Evolutionary conservation across 805 yeast genomes (phyloP), one percentile per base, ranked within the genome.

Genomic region (Hanseniaspora clermontiae): DNA sequence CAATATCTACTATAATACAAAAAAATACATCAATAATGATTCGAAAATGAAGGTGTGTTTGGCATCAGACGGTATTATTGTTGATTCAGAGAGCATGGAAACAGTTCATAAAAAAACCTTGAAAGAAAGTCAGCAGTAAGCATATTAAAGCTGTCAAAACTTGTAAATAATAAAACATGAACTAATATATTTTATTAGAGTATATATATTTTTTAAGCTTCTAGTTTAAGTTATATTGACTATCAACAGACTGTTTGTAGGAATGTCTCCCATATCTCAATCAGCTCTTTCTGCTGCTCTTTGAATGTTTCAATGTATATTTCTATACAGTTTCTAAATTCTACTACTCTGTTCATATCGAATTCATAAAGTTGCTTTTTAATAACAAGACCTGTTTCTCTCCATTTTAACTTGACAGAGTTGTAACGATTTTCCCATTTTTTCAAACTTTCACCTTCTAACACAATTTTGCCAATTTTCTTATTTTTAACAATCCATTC

Each of bases 201-300:
- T 24, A 24, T 24, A 24, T 24, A 24, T 24, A 24, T 24, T 24
- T 24, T 5, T 24, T 24, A 24, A 24, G 27, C 27, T 3, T 3
- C 27, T 24, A 24, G 27, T 5, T 24, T 24, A 24, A 24, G 5
- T 24, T 24, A 24, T 5, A 24, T 24, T 24, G 27, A 24, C 5
- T 11, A 36, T 24, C 24, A 42, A 27, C 45, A 42, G 14, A 24
- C 27, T 1, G 31, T 12, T 24, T 42, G 45, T 10, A 42, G 15
- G 15, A 91, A 93, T 0, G 89, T 81, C 67, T 86, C 93, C 87
- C 91, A 86, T n/a, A 83, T 68, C 65, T 86, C 95, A 58, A 86
- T 86, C 36, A 84, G 81, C 67, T 89, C 96, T 70, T 93, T 93
- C 69, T 93, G 98, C 36, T 89, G 77, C 69, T 93, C 98, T 55